These are phyloP conservation scores for Crithidia mellificae DNA, from an alignment of 208 protist species.

Conservation along the genomic window DNA sequence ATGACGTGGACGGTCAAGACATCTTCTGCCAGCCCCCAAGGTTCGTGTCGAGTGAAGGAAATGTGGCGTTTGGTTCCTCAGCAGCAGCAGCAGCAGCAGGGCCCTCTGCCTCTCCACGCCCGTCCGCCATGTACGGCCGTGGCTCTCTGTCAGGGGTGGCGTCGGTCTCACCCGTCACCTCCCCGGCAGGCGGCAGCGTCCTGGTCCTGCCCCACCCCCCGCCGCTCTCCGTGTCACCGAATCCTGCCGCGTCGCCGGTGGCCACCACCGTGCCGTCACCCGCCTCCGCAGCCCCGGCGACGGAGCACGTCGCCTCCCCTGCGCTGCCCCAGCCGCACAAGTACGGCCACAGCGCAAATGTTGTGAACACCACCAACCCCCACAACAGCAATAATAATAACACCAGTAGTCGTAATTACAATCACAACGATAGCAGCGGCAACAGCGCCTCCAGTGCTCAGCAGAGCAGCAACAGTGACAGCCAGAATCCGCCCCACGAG, in stretches of 20 bases:
- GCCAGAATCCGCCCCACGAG: neutral
- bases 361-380: neutral
- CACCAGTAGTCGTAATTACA: neutral
- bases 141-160: neutral
- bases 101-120: neutral
- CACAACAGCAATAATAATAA: neutral
- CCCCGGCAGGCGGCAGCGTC: neutral
- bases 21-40: neutral
- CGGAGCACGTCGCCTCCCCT: too few relatives aligned
- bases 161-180: constrained; percentile 3
- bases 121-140: neutral
- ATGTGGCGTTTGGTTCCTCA: too few relatives aligned
- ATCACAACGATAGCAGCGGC: neutral
- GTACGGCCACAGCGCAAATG: too few relatives aligned
- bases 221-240: neutral
- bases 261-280: neutral
- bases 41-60: neutral
- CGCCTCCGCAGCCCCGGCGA: too few relatives aligned
- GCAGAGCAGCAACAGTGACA: neutral
- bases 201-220: neutral
- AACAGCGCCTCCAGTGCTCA: neutral
- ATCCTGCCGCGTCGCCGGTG: too few relatives aligned
- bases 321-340: too few relatives aligned
- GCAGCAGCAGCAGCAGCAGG: neutral
- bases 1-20: constrained; percentile 1